A percentile compares a stretch with the other conserved stretches of the same genome.
These are phyloP conservation scores for Reutealis trisperma DNA, from an alignment of 345 rosid species.

Conservation along the genomic window DNA sequence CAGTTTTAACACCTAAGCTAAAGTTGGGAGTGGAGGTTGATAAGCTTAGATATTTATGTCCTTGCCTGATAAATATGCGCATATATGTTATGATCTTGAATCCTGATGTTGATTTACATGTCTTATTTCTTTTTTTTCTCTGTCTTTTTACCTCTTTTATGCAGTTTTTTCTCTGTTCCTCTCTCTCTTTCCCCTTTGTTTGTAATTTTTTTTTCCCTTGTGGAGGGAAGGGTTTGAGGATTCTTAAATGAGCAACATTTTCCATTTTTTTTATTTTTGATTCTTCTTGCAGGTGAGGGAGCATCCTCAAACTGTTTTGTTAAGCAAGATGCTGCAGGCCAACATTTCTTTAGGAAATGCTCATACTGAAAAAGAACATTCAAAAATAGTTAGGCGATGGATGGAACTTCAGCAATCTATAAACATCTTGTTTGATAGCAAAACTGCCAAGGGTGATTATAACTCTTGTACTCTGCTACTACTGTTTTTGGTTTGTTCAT, in stretches of 20 bases:
- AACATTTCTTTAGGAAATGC: constrained; percentile 75
- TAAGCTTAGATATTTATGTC: neutral
- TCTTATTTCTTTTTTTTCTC: neutral
- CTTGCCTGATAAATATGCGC: neutral
- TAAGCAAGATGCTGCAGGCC: constrained; percentile 66
- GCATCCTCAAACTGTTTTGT: constrained; percentile 79
- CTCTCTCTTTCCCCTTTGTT: neutral
- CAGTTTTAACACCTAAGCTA: neutral
- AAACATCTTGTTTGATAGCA: constrained; percentile 74
- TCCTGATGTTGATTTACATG: neutral
- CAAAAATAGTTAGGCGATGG: constrained; percentile 58
- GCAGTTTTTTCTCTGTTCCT: no score
- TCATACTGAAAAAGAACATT: constrained; percentile 39
- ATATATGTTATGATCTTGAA: neutral
- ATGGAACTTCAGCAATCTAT: constrained; percentile 85
- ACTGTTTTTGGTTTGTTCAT: neutral
- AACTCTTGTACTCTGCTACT: neutral
- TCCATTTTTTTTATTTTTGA: constrained; percentile 17
- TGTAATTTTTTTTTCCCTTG: neutral
- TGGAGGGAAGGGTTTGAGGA: neutral
- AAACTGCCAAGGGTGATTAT: constrained; percentile 65
- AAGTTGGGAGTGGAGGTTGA: neutral
- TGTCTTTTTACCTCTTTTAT: neutral
- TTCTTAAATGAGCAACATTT: neutral
- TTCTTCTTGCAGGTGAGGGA: constrained; percentile 68